Evolutionary conservation across 768 basidiomycete genomes (phyloP).

Genomic region (Lactifluus volemus): DNA sequence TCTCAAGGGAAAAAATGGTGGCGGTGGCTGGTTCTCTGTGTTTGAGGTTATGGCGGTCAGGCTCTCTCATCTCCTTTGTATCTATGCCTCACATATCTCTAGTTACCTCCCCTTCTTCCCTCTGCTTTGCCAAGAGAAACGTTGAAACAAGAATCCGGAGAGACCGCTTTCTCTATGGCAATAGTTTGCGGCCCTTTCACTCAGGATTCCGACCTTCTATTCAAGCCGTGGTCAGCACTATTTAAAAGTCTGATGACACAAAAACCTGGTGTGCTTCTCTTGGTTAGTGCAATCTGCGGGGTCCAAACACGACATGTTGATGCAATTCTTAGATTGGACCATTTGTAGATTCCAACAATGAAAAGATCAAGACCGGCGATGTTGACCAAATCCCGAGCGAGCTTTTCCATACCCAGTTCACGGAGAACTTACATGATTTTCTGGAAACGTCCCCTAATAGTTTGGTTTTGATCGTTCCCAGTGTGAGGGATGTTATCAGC

Average conservation of each 20-base stretch:
- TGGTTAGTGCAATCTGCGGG: constrained; percentile 41
- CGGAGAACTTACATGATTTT: constrained; percentile 45
- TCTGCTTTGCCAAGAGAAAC: constrained; percentile 27
- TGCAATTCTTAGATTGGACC: constrained; percentile 64
- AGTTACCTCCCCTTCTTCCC: constrained; percentile 57
- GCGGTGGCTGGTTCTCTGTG: constrained; percentile 79
- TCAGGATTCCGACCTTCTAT: constrained; percentile 64
- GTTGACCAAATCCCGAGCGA: constrained; percentile 51
- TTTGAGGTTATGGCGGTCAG: constrained; percentile 75
- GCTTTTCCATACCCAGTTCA: constrained; percentile 62
- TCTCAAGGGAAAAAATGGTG: constrained; percentile 83
- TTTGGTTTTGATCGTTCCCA: constrained; percentile 72
- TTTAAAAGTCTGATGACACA: constrained; percentile 48
- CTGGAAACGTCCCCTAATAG: constrained; percentile 57
- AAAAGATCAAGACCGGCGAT: constrained; percentile 67
- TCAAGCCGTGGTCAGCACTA: constrained; percentile 59
- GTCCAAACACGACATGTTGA: not conserved
- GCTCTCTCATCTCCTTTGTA: constrained; percentile 2
- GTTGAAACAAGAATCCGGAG: constrained; percentile 33
- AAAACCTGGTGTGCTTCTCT: constrained; percentile 68
- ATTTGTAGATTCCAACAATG: constrained; percentile 76
- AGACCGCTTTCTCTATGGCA: constrained; percentile 50
- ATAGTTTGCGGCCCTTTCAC: constrained; percentile 87
- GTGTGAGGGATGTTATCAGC: constrained; percentile 71
- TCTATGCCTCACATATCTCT: not conserved